Evolutionary conservation across 2,329 filamentous ascomycete genomes (phyloP).

Genomic region (Colletotrichum chrysophilum): DNA sequence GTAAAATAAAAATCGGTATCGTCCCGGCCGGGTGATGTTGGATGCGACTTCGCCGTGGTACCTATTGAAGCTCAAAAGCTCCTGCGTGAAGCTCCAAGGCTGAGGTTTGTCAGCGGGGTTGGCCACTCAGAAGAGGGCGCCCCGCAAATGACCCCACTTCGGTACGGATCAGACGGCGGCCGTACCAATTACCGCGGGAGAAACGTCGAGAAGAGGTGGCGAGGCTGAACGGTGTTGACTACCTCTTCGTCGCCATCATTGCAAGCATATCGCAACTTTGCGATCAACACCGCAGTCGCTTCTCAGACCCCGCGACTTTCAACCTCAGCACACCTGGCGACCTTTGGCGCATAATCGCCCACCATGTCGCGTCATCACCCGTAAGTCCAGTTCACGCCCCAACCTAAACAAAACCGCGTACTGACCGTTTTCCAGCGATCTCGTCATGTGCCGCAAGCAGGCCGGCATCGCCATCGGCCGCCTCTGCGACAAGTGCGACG

Average conservation of each 20-base stretch:
- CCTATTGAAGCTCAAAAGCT: not conserved
- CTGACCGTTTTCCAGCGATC: slow-evolving; percentile 66
- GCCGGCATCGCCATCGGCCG: slow-evolving; percentile 97
- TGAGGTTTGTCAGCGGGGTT: slow-evolving; percentile 20
- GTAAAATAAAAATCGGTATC: not conserved
- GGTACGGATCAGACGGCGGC: not conserved
- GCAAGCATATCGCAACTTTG: not conserved
- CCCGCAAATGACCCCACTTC: not conserved
- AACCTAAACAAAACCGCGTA: slow-evolving; percentile 6
- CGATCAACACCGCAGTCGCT: not conserved
- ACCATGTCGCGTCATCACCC: slow-evolving; percentile 94
- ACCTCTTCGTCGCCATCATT: not conserved
- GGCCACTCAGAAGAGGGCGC: not conserved
- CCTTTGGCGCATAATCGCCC: slow-evolving; percentile 13
- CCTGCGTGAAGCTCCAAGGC: slow-evolving; percentile 10
- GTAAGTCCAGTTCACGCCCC: slow-evolving; percentile 53
- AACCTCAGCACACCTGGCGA: not conserved
- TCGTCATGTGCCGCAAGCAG: slow-evolving; percentile 99
- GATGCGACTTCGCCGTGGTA: not conserved
- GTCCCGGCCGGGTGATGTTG: not conserved
- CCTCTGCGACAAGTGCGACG: slow-evolving; percentile 99
- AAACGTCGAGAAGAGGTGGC: slow-evolving; percentile 29
- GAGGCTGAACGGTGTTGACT: slow-evolving; percentile 49
- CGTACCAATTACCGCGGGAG: slow-evolving; percentile 8
- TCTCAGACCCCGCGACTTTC: not conserved